Conservation (phyloP, 345 rosid genomes). For the Bruguiera parviflora region DNA sequence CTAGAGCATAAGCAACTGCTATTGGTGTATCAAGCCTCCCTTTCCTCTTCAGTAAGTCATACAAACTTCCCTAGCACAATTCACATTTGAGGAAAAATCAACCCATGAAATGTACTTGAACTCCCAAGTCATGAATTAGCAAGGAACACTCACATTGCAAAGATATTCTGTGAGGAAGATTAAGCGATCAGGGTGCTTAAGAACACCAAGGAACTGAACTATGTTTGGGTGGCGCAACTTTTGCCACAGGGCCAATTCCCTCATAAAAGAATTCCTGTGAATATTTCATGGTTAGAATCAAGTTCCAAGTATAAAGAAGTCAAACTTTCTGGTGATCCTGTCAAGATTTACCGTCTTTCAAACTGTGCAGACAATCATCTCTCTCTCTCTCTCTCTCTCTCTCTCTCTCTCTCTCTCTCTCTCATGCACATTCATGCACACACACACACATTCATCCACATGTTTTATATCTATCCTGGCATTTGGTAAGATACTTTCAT, state of each 20-base stretch:
- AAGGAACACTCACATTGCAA: constrained; percentile 41
- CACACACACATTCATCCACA: no score
- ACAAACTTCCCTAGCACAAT: constrained; percentile 52
- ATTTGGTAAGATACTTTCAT: neutral
- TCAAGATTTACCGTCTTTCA: neutral
- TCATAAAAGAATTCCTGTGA: constrained; percentile 44
- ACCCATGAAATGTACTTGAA: constrained; percentile 2
- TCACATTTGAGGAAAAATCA: constrained; percentile 15
- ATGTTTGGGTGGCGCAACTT: constrained; percentile 66
- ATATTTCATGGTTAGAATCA: constrained; percentile 2
- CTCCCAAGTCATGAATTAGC: neutral
- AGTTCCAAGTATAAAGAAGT: neutral
- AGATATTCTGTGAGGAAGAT: constrained; percentile 65
- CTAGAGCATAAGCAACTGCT: constrained; percentile 56
- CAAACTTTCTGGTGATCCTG: constrained; percentile 4
- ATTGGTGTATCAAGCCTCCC: constrained; percentile 50
- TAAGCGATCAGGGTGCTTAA: constrained; percentile 50
- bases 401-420: no score
- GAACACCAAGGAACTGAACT: constrained; percentile 67
- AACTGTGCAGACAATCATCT: neutral
- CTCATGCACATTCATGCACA: no score
- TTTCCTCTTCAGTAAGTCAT: constrained; percentile 49
- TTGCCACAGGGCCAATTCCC: constrained; percentile 62
- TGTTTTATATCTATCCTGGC: neutral
- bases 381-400: no score